These are phyloP conservation scores for Solanum infundibuliforme DNA, from an alignment of 257 asterid species.

Conservation along the genomic window DNA sequence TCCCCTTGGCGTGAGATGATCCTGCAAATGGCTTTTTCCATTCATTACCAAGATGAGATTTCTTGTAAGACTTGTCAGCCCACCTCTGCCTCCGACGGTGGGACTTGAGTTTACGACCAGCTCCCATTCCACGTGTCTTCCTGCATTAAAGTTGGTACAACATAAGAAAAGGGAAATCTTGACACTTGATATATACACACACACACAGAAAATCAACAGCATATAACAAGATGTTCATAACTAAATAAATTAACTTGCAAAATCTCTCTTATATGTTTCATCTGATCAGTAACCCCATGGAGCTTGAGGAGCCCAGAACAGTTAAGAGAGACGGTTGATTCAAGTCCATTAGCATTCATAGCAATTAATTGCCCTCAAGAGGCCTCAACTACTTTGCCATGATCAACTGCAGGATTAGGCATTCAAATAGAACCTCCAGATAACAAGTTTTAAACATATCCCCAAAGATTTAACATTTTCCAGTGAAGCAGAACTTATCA, in stretches of 20 bases:
- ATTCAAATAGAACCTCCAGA: neutral
- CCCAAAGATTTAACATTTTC: neutral
- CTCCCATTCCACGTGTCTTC: slow-evolving; percentile 6
- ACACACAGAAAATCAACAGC: neutral
- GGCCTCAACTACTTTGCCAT: slow-evolving; percentile 29
- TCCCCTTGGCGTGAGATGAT: slow-evolving; percentile 7
- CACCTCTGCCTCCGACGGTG: slow-evolving; percentile 4
- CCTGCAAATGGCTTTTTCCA: slow-evolving; percentile 8
- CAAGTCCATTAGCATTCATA: neutral
- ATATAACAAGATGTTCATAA: neutral
- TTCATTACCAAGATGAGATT: slow-evolving; percentile 8
- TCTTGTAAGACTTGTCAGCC: slow-evolving; percentile 3
- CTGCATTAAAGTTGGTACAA: neutral
- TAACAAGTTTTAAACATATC: neutral
- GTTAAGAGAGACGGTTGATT: neutral
- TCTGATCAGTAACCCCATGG: neutral
- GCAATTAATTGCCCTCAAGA: neutral
- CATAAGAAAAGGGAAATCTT: neutral
- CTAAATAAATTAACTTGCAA: neutral
- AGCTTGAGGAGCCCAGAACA: neutral
- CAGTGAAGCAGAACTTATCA: neutral
- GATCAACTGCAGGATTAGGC: slow-evolving; percentile 20
- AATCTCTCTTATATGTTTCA: neutral
- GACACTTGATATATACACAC: neutral
- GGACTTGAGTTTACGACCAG: slow-evolving; percentile 5